A percentile compares a stretch with the other conserved stretches of the same genome.
These are phyloP conservation scores for Phytophthora sansomeana DNA, from an alignment of 352 stramenopile genomes.

Conservation along the genomic window DNA sequence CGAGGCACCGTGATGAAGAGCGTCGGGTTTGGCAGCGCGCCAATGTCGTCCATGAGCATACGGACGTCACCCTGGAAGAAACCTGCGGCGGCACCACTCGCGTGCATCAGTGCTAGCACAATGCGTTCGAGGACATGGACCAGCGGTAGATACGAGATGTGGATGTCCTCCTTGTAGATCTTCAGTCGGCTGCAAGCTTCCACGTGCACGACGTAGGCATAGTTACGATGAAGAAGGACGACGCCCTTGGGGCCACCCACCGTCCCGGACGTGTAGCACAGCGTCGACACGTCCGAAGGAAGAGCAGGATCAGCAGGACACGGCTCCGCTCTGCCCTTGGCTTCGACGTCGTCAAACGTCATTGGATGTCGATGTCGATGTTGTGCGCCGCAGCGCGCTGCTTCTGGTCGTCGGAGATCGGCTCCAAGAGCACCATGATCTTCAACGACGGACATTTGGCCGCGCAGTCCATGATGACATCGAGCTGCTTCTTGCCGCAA, in stretches of 20 bases:
- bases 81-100: conserved; percentile 79
- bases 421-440: conserved; percentile 47
- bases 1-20: conserved; percentile 93
- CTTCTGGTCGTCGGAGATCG: conserved; percentile 37
- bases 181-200: conserved; percentile 29
- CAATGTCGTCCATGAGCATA: conserved; percentile 93
- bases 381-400: conserved; percentile 22
- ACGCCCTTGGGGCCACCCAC: conserved; percentile 96
- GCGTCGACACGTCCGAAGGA: conserved; percentile 86
- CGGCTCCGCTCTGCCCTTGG: conserved; percentile 31
- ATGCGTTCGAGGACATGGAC: conserved; percentile 96
- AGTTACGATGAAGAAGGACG: conserved; percentile 89
- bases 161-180: conserved; percentile 69
- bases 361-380: conserved; percentile 42
- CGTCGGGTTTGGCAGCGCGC: conserved; percentile 84
- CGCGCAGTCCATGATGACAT: conserved; percentile 41
- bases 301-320: conserved; percentile 41
- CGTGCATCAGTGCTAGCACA: conserved; percentile 80
- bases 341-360: conserved; percentile 41
- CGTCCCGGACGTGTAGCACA: conserved; percentile 95
- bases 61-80: conserved; percentile 86
- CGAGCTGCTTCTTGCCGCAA: conserved; percentile 46
- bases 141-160: conserved; percentile 96
- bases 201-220: conserved; percentile 24
- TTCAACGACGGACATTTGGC: conserved; percentile 41